These are phyloP conservation scores for Trypanosoma caninum DNA, from an alignment of 208 protist species.

Conservation along the genomic window DNA sequence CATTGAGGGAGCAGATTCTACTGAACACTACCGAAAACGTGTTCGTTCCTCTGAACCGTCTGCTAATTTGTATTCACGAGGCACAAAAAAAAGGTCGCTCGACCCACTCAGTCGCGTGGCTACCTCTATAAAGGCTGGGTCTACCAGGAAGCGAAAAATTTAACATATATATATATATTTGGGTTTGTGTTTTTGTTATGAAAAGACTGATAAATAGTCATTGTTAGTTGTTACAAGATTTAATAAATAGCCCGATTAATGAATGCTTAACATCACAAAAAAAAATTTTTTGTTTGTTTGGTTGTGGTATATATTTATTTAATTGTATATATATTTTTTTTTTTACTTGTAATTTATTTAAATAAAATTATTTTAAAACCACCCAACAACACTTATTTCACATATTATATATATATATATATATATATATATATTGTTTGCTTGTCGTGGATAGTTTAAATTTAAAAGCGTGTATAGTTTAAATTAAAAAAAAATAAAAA, in stretches of 20 bases:
- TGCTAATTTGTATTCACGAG: conserved; percentile 25
- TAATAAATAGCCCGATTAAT: conserved; percentile 1
- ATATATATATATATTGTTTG: conserved; percentile 1
- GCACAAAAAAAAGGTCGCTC: conserved; percentile 27
- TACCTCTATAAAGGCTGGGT: conserved; percentile 29
- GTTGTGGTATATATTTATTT: background rate
- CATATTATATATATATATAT: conserved; percentile 15
- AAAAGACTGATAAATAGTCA: background rate
- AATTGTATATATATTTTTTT: background rate
- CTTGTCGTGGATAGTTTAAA: background rate
- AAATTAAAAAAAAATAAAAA: no score
- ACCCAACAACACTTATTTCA: conserved; percentile 10
- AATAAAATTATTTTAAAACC: no score
- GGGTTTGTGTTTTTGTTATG: background rate
- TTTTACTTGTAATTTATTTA: background rate
- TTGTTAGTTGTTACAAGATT: background rate
- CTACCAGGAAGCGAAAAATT: conserved; percentile 2
- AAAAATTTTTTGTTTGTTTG: background rate
- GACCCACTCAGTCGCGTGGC: conserved; percentile 68
- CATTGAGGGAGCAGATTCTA: conserved; percentile 58
- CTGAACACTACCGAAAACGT: conserved; percentile 67
- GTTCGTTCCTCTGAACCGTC: conserved; percentile 46
- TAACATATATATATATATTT: conserved; percentile 1
- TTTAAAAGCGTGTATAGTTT: no score
- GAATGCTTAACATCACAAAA: background rate